phyloP scores from a whole-genome alignment of 441 rosid genomes.

The Adansonia grandidieri region DNA sequence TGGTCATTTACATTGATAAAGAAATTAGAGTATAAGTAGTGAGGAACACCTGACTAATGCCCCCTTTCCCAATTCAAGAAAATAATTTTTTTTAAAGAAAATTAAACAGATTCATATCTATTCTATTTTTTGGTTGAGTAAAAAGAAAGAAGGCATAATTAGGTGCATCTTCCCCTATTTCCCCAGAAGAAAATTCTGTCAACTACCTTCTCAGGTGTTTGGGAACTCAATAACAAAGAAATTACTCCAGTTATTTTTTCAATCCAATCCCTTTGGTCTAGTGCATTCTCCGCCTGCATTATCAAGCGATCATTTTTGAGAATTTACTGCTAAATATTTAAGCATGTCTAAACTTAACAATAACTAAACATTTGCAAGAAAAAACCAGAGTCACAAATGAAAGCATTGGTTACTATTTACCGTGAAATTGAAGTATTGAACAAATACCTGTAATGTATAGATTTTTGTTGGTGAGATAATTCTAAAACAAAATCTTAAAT shows the following conservation, averaged over 20 bases:
- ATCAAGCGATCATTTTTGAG: slow-evolving; percentile 49
- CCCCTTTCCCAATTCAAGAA: not conserved
- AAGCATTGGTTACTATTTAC: no score
- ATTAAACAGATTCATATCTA: slow-evolving; percentile 6
- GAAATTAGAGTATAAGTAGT: slow-evolving; percentile 14
- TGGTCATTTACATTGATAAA: slow-evolving; percentile 31
- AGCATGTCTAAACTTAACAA: no score
- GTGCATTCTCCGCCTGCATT: slow-evolving; percentile 99
- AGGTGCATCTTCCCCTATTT: not conserved
- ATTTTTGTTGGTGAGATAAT: slow-evolving; percentile 98
- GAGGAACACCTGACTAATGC: slow-evolving; percentile 9
- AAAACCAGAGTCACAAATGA: no score
- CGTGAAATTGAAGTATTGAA: no score
- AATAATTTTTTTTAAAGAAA: not conserved
- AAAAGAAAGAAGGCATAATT: not conserved
- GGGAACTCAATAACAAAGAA: slow-evolving; percentile 96
- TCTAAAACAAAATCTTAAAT: slow-evolving; percentile 98
- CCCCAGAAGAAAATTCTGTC: not conserved
- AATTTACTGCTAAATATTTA: no score
- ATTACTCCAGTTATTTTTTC: slow-evolving; percentile 99
- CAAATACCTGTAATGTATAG: slow-evolving; percentile 91
- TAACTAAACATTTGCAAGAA: no score
- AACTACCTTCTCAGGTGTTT: slow-evolving; percentile 87
- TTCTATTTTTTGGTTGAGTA: slow-evolving; percentile 3
- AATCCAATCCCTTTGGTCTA: slow-evolving; percentile 99